Conservation (phyloP, 1,139 yeast genomes). For the Taphrina pruni region DNA sequence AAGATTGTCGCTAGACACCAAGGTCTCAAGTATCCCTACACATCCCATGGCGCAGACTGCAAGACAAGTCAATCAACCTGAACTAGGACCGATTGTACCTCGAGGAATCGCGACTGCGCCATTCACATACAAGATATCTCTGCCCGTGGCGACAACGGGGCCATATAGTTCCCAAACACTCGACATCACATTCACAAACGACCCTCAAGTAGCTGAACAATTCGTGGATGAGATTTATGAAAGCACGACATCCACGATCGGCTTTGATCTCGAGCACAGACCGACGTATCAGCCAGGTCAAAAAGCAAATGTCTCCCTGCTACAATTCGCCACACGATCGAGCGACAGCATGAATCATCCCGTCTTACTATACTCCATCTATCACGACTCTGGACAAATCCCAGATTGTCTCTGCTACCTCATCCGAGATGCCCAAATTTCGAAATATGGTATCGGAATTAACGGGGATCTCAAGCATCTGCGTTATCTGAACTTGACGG, state of each 20-base stretch:
- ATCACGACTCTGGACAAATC: conserved; percentile 22
- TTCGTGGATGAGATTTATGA: conserved; percentile 12
- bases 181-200: conserved; percentile 23
- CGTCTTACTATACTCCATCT: conserved; percentile 24
- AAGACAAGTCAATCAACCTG: no score
- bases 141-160: conserved; percentile 2
- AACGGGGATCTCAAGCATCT: conserved; percentile 20
- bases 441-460: conserved; percentile 33
- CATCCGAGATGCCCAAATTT: neutral
- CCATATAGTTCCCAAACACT: conserved; percentile 8
- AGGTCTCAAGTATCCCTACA: neutral
- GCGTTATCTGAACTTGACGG: conserved; percentile 6
- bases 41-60: no score
- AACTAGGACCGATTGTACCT: conserved; percentile 1
- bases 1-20: neutral
- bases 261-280: conserved; percentile 37
- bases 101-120: conserved; percentile 7
- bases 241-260: neutral
- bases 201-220: neutral
- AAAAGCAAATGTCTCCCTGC: conserved; percentile 24
- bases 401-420: conserved; percentile 9
- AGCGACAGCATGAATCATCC: neutral
- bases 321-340: conserved; percentile 22
- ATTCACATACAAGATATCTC: neutral
- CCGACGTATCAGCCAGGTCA: conserved; percentile 30